Evolutionary conservation across 306 rosid species (phyloP).

Genomic region (Abrus pulchellus): DNA sequence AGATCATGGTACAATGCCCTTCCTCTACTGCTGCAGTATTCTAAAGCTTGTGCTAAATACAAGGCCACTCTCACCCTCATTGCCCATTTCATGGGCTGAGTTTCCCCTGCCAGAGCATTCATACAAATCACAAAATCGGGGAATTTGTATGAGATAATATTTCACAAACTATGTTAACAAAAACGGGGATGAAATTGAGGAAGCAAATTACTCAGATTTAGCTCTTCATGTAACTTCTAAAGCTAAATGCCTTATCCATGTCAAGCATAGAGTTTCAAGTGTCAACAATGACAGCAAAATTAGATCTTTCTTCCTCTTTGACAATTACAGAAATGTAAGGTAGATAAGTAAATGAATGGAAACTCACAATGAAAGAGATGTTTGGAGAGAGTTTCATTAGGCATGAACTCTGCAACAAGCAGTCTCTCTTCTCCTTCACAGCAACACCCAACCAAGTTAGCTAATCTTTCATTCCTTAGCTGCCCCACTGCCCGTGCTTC

Average conservation of each 20-base stretch:
- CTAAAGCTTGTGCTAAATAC: slow-evolving; percentile 95
- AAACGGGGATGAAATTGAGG: slow-evolving; percentile 11
- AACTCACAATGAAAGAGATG: slow-evolving; percentile 93
- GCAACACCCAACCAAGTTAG: slow-evolving; percentile 93
- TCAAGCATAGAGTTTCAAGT: neutral
- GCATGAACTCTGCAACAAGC: slow-evolving; percentile 98
- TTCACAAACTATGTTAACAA: slow-evolving; percentile 38
- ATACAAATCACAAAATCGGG: slow-evolving; percentile 49
- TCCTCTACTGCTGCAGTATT: slow-evolving; percentile 86
- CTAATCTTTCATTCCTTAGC: slow-evolving; percentile 76
- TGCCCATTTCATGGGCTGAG: slow-evolving; percentile 98
- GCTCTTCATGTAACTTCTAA: slow-evolving; percentile 12
- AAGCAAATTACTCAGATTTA: slow-evolving; percentile 26
- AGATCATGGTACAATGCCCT: slow-evolving; percentile 96
- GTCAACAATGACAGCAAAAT: slow-evolving; percentile 7
- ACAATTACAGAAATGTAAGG: slow-evolving; percentile 5
- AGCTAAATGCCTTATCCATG: slow-evolving; percentile 32
- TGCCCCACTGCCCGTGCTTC: slow-evolving; percentile 93
- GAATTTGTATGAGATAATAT: neutral
- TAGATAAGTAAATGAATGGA: neutral
- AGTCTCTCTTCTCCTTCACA: slow-evolving; percentile 92
- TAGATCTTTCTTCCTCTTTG: neutral
- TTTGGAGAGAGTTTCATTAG: slow-evolving; percentile 93
- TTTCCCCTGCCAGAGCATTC: slow-evolving; percentile 75
- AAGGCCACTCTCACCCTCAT: slow-evolving; percentile 99